Evolutionary conservation across 192 early-diverging fungal species (phyloP).

Genomic region (Backusella psychrophila): DNA sequence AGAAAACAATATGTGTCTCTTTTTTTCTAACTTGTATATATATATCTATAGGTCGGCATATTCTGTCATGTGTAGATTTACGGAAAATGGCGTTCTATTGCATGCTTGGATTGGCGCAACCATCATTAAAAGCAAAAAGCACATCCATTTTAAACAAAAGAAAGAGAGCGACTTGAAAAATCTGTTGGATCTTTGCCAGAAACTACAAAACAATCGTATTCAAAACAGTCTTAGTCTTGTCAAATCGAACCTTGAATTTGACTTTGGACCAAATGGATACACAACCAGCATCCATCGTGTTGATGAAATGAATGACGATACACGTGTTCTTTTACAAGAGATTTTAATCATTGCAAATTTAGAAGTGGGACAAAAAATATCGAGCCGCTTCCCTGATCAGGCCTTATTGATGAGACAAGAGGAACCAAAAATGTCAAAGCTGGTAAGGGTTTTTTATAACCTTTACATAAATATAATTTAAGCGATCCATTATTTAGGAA

Average conservation of each 20-base stretch:
- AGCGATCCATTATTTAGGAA: background rate
- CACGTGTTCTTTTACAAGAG: slow-evolving; percentile 12
- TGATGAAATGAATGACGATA: slow-evolving; percentile 4
- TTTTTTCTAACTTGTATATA: background rate
- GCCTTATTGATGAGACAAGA: slow-evolving; percentile 14
- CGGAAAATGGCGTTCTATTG: slow-evolving; percentile 73
- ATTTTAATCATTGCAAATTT: slow-evolving; percentile 19
- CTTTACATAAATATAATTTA: background rate
- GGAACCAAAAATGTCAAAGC: slow-evolving; percentile 4
- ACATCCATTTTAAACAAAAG: background rate
- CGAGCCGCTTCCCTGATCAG: slow-evolving; percentile 19
- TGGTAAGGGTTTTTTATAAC: background rate
- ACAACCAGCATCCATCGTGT: background rate
- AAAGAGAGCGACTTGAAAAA: background rate
- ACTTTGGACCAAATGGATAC: slow-evolving; percentile 3
- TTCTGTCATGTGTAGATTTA: slow-evolving; percentile 96
- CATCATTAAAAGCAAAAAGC: slow-evolving; percentile 65
- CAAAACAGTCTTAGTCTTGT: background rate
- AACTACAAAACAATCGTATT: background rate
- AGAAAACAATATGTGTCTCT: background rate
- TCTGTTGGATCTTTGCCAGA: background rate
- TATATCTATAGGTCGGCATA: slow-evolving; percentile 62
- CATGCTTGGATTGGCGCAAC: slow-evolving; percentile 77
- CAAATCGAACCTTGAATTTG: slow-evolving; percentile 10
- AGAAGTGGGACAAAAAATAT: slow-evolving; percentile 18